Percentiles rank a stretch among this genome's conserved stretches.
These are phyloP conservation scores for Helianthus annuus DNA, from an alignment of 129 eudicot species.

Conservation along the genomic window DNA sequence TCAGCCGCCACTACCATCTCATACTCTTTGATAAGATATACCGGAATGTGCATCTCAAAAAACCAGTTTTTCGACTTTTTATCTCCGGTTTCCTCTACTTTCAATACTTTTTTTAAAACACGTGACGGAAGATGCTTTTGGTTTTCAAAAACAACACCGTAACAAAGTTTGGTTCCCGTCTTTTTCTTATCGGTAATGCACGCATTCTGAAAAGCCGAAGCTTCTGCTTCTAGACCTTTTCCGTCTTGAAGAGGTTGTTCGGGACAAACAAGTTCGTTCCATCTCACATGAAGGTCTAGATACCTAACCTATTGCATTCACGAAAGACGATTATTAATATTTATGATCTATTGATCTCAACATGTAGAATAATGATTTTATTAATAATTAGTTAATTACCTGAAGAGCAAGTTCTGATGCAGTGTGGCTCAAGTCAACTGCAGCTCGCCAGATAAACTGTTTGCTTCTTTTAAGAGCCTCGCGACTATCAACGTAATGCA, in stretches of 20 bases:
- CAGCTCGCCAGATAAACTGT: slow-evolving; percentile 85
- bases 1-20: slow-evolving; percentile 43
- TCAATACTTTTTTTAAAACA: slow-evolving; percentile 67
- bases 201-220: slow-evolving; percentile 89
- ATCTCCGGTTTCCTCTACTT: slow-evolving; percentile 58
- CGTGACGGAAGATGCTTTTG: slow-evolving; percentile 95
- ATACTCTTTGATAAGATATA: slow-evolving; percentile 81
- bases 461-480: slow-evolving; percentile 81
- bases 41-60: slow-evolving; percentile 67
- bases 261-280: slow-evolving; percentile 90
- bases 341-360: not conserved
- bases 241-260: slow-evolving; percentile 71
- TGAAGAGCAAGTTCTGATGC: slow-evolving; percentile 86
- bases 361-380: not conserved
- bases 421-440: slow-evolving; percentile 83
- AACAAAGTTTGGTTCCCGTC: slow-evolving; percentile 54
- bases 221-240: slow-evolving; percentile 87
- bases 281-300: slow-evolving; percentile 82
- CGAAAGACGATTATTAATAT: not conserved
- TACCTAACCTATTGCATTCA: slow-evolving; percentile 66
- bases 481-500: slow-evolving; percentile 68
- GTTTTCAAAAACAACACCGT: slow-evolving; percentile 74
- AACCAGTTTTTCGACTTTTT: slow-evolving; percentile 85
- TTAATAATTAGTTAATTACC: slow-evolving; percentile 37
- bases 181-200: slow-evolving; percentile 61